phyloP scores from a whole-genome alignment of 2,329 filamentous ascomycete species.

The Aspergillus caelatus region DNA sequence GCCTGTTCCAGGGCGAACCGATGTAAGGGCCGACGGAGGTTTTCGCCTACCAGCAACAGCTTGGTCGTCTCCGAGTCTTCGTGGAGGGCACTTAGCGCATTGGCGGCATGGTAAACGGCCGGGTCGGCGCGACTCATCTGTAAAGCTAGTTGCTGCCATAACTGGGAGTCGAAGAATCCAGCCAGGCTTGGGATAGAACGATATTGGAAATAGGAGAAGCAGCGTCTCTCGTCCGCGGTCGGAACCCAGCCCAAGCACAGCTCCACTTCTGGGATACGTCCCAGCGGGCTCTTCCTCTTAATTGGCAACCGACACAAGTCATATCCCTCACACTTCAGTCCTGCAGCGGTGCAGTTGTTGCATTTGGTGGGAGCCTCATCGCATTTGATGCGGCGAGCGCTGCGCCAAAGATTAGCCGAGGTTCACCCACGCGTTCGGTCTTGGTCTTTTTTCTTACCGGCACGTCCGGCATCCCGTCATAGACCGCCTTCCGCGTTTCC shows the following conservation, averaged over 20 bases:
- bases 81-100: conserved; percentile 12
- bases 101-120: conserved; percentile 10
- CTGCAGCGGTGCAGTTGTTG: conserved; percentile 5
- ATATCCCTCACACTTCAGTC: conserved; percentile 11
- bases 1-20: background rate
- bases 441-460: conserved; percentile 5
- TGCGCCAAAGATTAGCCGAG: conserved; percentile 8
- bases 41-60: background rate
- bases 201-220: conserved; percentile 10
- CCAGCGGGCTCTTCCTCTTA: background rate
- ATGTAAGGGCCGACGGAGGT: background rate
- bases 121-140: conserved; percentile 10
- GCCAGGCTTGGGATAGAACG: background rate
- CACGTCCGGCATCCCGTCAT: conserved; percentile 15
- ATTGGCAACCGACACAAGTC: background rate
- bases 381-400: conserved; percentile 13
- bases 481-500: conserved; percentile 6
- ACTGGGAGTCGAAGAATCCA: conserved; percentile 7
- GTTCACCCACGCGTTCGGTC: background rate
- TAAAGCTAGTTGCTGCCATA: conserved; percentile 10
- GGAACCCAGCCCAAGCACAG: background rate
- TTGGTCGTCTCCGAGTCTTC: conserved; percentile 4
- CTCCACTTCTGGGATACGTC: background rate
- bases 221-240: conserved; percentile 7
- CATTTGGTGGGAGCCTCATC: conserved; percentile 11